These are phyloP conservation scores for Erodium moschatum DNA, from an alignment of 441 rosid species.

Conservation along the genomic window DNA sequence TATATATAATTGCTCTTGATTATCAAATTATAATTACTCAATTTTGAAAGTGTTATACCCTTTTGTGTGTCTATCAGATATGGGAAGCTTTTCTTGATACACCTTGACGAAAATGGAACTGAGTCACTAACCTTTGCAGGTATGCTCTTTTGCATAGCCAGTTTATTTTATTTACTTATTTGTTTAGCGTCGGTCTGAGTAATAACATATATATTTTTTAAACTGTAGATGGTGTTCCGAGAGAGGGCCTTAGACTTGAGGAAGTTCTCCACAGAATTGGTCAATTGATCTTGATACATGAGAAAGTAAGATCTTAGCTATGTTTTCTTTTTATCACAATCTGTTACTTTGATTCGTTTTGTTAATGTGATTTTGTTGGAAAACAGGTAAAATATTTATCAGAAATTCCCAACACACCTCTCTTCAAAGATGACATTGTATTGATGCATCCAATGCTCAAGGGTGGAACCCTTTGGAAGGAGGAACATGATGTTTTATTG, in stretches of 20 bases:
- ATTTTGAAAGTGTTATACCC: no score
- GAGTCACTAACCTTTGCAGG: conserved; percentile 76
- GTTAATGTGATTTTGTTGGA: background rate
- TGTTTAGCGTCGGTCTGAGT: conserved; percentile 11
- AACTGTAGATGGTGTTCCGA: conserved; percentile 93
- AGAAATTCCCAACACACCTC: conserved; percentile 47
- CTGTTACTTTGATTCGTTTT: background rate
- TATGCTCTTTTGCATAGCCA: conserved; percentile 18
- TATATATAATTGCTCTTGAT: background rate
- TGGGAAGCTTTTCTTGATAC: conserved; percentile 63
- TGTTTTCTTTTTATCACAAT: background rate
- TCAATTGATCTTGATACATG: conserved; percentile 49
- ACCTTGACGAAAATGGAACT: conserved; percentile 55
- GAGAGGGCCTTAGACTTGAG: conserved; percentile 87
- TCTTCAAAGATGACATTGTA: conserved; percentile 55
- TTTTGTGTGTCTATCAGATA: conserved; percentile 38
- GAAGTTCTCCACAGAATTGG: conserved; percentile 82
- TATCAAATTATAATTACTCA: no score
- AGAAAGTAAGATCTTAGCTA: conserved; percentile 48
- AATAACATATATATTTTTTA: conserved; percentile 17
- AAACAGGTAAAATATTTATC: conserved; percentile 46
- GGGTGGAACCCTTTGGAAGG: conserved; percentile 86
- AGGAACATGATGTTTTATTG: conserved; percentile 70
- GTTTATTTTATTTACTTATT: conserved; percentile 7
- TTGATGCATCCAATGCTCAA: conserved; percentile 66